phyloP scores from a whole-genome alignment of 257 asterid species.

The Ehretia macrophylla region DNA sequence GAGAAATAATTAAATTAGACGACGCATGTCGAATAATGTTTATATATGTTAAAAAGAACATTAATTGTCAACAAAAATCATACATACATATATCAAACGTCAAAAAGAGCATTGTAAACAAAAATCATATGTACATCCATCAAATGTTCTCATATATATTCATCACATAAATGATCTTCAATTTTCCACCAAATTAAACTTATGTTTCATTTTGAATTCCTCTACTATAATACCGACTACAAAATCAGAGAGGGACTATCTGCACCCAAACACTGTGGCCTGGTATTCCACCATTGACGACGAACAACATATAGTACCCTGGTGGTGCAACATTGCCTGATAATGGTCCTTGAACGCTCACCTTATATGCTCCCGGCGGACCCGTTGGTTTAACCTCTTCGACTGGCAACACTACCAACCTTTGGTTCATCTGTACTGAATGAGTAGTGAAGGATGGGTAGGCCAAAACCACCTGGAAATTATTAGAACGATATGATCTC shows the following conservation, averaged over 20 bases:
- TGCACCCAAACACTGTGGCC: conserved; percentile 1
- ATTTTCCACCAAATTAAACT: too few species aligned
- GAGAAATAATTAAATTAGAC: too few species aligned
- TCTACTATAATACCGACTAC: too few species aligned
- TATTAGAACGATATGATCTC: conserved; percentile 15
- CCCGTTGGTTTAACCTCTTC: not conserved
- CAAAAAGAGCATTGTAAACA: too few species aligned
- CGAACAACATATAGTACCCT: conserved; percentile 12
- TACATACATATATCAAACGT: too few species aligned
- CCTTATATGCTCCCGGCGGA: not conserved
- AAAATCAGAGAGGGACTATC: not conserved
- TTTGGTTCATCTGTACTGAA: conserved; percentile 80
- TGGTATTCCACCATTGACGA: conserved; percentile 8
- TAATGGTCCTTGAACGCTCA: not conserved
- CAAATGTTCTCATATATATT: too few species aligned
- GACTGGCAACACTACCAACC: conserved; percentile 48
- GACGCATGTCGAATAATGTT: too few species aligned
- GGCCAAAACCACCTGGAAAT: conserved; percentile 36
- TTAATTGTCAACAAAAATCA: too few species aligned
- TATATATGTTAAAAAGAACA: too few species aligned
- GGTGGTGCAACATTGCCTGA: conserved; percentile 10
- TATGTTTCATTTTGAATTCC: too few species aligned
- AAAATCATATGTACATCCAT: too few species aligned
- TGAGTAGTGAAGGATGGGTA: conserved; percentile 90
- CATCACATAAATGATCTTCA: too few species aligned